phyloP scores from a whole-genome alignment of 495 filamentous ascomycete genomes.

The Neurospora hispaniola region DNA sequence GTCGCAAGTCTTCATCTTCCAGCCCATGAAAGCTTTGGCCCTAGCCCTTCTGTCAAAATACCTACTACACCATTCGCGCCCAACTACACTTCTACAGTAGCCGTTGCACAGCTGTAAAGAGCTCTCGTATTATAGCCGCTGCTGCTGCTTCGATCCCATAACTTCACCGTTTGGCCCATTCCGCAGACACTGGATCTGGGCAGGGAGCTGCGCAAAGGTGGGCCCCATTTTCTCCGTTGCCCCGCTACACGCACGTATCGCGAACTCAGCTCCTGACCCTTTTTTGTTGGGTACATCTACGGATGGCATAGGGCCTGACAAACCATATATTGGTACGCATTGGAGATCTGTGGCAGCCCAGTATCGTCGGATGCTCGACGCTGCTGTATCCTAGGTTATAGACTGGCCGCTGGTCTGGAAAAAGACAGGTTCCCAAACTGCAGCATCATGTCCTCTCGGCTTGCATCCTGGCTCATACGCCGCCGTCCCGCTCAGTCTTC shows the following conservation, averaged over 20 bases:
- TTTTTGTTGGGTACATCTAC: neutral
- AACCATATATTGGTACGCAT: neutral
- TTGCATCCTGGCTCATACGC: slow-evolving; percentile 5
- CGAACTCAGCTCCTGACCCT: neutral
- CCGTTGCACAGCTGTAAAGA: neutral
- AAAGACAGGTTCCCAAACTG: neutral
- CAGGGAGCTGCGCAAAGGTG: neutral
- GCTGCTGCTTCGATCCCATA: neutral
- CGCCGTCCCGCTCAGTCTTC: slow-evolving; percentile 6
- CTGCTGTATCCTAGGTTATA: neutral
- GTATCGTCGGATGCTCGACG: neutral
- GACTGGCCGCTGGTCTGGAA: neutral
- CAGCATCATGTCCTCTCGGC: slow-evolving; percentile 9
- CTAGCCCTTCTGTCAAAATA: neutral
- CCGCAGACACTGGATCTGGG: neutral
- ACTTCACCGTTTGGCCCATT: neutral
- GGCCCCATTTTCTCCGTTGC: neutral
- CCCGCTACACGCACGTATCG: neutral
- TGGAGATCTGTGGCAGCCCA: neutral
- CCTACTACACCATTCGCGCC: neutral
- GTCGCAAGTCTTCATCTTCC: neutral
- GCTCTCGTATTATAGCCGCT: neutral
- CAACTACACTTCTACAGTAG: neutral
- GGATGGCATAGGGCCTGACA: neutral
- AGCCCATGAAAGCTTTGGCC: neutral